Evolutionary conservation across 306 rosid species (phyloP).

Genomic region (Cyclanthera cordifolia): DNA sequence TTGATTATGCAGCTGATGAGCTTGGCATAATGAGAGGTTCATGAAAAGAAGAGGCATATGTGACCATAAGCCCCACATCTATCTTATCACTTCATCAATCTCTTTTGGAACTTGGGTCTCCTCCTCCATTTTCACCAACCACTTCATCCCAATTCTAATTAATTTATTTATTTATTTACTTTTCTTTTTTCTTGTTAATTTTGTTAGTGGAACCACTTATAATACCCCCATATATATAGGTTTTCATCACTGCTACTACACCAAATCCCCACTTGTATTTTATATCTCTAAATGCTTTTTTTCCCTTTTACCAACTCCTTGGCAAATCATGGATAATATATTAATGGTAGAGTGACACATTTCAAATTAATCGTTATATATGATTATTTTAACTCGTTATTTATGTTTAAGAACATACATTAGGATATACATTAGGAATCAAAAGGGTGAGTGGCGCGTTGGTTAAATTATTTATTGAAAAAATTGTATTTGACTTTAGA

Average conservation of each 20-base stretch:
- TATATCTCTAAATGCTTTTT: background rate
- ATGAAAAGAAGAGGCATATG: constrained; percentile 31
- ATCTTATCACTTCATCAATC: constrained; percentile 56
- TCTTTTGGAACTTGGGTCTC: constrained; percentile 99
- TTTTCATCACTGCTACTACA: background rate
- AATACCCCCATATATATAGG: background rate
- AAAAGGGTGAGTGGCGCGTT: too few relatives aligned
- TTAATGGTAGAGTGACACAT: background rate
- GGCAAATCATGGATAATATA: background rate
- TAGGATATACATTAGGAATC: too few relatives aligned
- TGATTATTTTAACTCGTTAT: too few relatives aligned
- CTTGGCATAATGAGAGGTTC: constrained; percentile 25
- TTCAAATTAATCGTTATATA: too few relatives aligned
- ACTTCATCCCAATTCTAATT: background rate
- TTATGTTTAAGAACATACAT: too few relatives aligned
- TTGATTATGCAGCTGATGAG: constrained; percentile 40
- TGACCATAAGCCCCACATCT: constrained; percentile 36
- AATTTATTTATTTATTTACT: background rate
- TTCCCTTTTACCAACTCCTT: too few relatives aligned
- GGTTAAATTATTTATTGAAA: too few relatives aligned
- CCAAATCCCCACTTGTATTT: constrained; percentile 3
- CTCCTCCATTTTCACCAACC: constrained; percentile 27
- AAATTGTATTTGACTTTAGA: too few relatives aligned
- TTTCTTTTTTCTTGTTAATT: background rate
- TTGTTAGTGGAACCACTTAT: constrained; percentile 3